Evolutionary conservation across 2,329 filamentous ascomycete species (phyloP).

Genomic region (Penicillium sp.): DNA sequence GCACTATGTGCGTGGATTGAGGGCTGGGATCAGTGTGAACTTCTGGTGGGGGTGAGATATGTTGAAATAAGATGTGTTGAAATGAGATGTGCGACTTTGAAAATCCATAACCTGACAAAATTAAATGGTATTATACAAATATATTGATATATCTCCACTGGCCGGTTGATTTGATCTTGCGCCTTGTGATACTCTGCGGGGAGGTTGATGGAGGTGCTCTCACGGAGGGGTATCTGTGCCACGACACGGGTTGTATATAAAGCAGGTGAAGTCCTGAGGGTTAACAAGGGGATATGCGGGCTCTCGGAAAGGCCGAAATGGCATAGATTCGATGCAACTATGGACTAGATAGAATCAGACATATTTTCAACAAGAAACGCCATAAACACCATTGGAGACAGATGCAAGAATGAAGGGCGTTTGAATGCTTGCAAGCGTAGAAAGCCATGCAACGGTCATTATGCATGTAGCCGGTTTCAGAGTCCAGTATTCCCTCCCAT

Average conservation of each 20-base stretch:
- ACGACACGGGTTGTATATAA: conserved; percentile 18
- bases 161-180: conserved; percentile 34
- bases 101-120: background rate
- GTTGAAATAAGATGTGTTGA: background rate
- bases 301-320: conserved; percentile 20
- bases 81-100: background rate
- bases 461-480: conserved; percentile 12
- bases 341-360: conserved; percentile 14
- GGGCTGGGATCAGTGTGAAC: conserved; percentile 87
- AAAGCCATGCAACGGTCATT: conserved; percentile 18
- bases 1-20: conserved; percentile 90
- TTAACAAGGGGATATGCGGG: conserved; percentile 10
- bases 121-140: background rate
- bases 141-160: conserved; percentile 18
- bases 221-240: conserved; percentile 27
- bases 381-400: conserved; percentile 21
- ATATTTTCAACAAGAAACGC: conserved; percentile 10
- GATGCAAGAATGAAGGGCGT: conserved; percentile 17
- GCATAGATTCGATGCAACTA: conserved; percentile 9
- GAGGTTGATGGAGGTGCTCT: conserved; percentile 27
- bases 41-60: conserved; percentile 87
- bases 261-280: background rate
- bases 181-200: conserved; percentile 32
- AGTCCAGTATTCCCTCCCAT: conserved; percentile 16
- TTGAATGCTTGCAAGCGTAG: conserved; percentile 16